phyloP scores from a whole-genome alignment of 495 filamentous ascomycete genomes.

The Sordaria brevicollis region DNA sequence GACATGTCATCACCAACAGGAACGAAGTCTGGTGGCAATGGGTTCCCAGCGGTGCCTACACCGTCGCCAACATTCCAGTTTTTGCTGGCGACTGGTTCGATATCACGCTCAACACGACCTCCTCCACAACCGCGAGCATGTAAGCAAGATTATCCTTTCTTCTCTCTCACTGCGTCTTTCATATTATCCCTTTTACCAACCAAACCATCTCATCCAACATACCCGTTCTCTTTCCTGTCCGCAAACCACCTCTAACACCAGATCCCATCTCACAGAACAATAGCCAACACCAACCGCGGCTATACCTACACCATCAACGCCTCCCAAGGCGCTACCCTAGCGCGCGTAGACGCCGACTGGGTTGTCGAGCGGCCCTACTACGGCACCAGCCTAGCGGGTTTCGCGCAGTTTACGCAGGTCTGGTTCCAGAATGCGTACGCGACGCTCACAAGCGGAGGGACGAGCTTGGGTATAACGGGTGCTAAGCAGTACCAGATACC shows the following conservation, averaged over 20 bases:
- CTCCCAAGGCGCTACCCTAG: conserved; percentile 8
- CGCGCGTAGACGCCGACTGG: conserved; percentile 20
- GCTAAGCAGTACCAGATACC: conserved; percentile 20
- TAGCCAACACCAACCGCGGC: conserved; percentile 12
- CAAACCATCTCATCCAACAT: not conserved
- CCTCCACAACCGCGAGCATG: conserved; percentile 12
- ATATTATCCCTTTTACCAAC: not conserved
- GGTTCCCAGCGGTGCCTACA: conserved; percentile 11
- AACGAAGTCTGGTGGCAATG: conserved; percentile 24
- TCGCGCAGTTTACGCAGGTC: conserved; percentile 16
- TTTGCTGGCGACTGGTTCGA: conserved; percentile 19
- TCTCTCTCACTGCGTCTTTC: not conserved
- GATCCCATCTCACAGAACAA: conserved; percentile 2
- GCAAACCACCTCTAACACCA: not conserved
- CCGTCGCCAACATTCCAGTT: conserved; percentile 16
- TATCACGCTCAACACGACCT: conserved; percentile 17
- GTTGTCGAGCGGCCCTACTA: conserved; percentile 19
- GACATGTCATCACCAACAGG: not conserved
- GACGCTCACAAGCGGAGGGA: not conserved
- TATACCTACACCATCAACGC: conserved; percentile 7
- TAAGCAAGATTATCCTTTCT: not conserved
- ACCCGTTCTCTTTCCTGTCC: not conserved
- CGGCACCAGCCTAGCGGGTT: conserved; percentile 10
- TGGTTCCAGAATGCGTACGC: conserved; percentile 21
- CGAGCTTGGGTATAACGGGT: conserved; percentile 12